These are phyloP conservation scores for Verbena officinalis DNA, from an alignment of 257 asterid genomes.

Conservation along the genomic window DNA sequence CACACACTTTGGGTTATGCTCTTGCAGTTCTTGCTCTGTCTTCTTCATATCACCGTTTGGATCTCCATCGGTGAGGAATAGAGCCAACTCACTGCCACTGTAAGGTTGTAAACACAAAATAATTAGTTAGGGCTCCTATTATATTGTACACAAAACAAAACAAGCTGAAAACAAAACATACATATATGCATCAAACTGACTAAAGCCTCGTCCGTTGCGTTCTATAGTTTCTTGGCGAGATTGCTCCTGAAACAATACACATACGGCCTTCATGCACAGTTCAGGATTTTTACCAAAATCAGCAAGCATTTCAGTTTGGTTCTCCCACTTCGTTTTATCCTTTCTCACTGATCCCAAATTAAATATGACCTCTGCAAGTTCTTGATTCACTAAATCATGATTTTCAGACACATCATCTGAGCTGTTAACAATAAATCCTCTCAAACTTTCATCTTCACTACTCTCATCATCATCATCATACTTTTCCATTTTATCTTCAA, in stretches of 20 bases:
- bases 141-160: no score
- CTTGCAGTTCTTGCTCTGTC: slow-evolving; percentile 52
- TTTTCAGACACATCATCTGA: slow-evolving; percentile 30
- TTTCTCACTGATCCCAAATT: slow-evolving; percentile 51
- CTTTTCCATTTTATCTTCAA: slow-evolving; percentile 40
- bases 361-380: slow-evolving; percentile 48
- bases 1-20: slow-evolving; percentile 38
- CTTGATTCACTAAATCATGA: slow-evolving; percentile 31
- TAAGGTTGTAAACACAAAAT: slow-evolving; percentile 9
- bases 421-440: slow-evolving; percentile 49
- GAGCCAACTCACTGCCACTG: slow-evolving; percentile 65
- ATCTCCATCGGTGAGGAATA: slow-evolving; percentile 60
- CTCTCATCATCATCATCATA: slow-evolving; percentile 45
- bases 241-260: slow-evolving; percentile 63
- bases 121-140: neutral
- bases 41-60: slow-evolving; percentile 46
- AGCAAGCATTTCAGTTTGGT: slow-evolving; percentile 70
- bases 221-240: slow-evolving; percentile 41
- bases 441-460: slow-evolving; percentile 57
- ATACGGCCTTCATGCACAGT: slow-evolving; percentile 75
- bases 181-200: slow-evolving; percentile 54
- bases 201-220: slow-evolving; percentile 58
- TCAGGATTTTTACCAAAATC: slow-evolving; percentile 56
- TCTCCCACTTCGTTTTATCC: slow-evolving; percentile 52
- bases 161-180: slow-evolving; percentile 18